Percentiles rank a stretch among this genome's conserved stretches.
These are phyloP conservation scores for Daucus carota DNA, from an alignment of 129 eudicot genomes.

Conservation along the genomic window DNA sequence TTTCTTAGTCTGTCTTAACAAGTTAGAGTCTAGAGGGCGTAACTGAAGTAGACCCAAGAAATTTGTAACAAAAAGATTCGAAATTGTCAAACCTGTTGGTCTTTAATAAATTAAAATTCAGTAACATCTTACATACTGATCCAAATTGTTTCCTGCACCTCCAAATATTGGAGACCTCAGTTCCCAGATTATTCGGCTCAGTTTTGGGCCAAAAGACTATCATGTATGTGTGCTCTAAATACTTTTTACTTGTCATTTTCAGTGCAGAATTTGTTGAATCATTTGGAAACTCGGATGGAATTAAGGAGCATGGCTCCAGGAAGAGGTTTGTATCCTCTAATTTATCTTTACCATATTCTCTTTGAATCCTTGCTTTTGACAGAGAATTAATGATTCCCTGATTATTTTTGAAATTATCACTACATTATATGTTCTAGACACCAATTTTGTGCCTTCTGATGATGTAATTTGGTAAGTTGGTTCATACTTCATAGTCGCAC, in stretches of 20 bases:
- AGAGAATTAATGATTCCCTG: too few species aligned
- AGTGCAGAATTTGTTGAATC: slow-evolving; percentile 45
- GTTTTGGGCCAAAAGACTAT: neutral
- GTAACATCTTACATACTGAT: neutral
- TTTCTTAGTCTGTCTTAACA: neutral
- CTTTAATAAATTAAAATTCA: neutral
- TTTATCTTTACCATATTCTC: neutral
- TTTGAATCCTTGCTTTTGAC: neutral
- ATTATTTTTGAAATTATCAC: too few species aligned
- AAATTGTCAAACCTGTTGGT: neutral
- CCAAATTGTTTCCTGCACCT: neutral
- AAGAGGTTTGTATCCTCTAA: slow-evolving; percentile 37
- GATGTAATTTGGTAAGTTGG: neutral
- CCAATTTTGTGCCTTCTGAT: neutral
- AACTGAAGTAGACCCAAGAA: neutral
- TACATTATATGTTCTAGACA: neutral
- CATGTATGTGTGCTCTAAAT: neutral
- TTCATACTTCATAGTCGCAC: neutral
- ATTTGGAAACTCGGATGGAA: slow-evolving; percentile 22
- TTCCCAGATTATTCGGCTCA: neutral
- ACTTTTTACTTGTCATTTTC: slow-evolving; percentile 15
- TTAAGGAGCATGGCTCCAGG: slow-evolving; percentile 47
- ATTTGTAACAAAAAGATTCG: too few species aligned
- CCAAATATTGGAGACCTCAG: neutral
- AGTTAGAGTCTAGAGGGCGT: neutral